These are phyloP conservation scores for Aspergillus funiculosus DNA, from an alignment of 495 filamentous ascomycete genomes.

Conservation along the genomic window DNA sequence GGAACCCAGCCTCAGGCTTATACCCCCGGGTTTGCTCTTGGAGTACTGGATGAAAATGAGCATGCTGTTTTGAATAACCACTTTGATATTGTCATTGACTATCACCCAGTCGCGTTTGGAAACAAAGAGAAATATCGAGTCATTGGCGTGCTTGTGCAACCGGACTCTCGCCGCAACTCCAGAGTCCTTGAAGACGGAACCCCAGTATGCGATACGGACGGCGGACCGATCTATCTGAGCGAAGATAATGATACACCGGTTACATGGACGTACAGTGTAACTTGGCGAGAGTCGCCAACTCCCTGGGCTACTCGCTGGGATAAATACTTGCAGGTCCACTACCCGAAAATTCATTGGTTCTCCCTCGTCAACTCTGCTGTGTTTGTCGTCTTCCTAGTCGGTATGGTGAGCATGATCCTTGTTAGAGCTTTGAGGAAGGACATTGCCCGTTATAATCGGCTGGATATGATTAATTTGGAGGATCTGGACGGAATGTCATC, in stretches of 20 bases:
- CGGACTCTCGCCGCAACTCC: slow-evolving; percentile 61
- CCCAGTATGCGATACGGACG: slow-evolving; percentile 54
- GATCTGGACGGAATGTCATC: slow-evolving; percentile 69
- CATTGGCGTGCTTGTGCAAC: slow-evolving; percentile 84
- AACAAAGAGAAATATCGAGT: slow-evolving; percentile 66
- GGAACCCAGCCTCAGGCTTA: slow-evolving; percentile 78
- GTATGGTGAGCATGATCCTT: slow-evolving; percentile 85
- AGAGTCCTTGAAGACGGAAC: slow-evolving; percentile 47
- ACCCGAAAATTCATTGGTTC: slow-evolving; percentile 98
- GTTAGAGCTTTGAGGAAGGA: slow-evolving; percentile 84
- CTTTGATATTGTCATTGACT: slow-evolving; percentile 90
- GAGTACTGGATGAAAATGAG: slow-evolving; percentile 52
- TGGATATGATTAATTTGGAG: slow-evolving; percentile 80
- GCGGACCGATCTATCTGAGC: slow-evolving; percentile 51
- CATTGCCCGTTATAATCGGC: slow-evolving; percentile 89
- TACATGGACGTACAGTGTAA: slow-evolving; percentile 84
- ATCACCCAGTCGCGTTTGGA: slow-evolving; percentile 63
- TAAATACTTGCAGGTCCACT: slow-evolving; percentile 91
- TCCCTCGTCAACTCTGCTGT: slow-evolving; percentile 90
- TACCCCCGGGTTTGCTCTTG: slow-evolving; percentile 81
- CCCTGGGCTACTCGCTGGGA: slow-evolving; percentile 97
- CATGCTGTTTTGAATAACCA: slow-evolving; percentile 76
- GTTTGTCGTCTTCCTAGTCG: slow-evolving; percentile 84
- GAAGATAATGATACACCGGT: slow-evolving; percentile 65
- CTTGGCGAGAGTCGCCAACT: slow-evolving; percentile 71